Base-by-base conservation (phyloP, 2,329 filamentous ascomycete species). In the Fusarium odoratissimum region DNA sequence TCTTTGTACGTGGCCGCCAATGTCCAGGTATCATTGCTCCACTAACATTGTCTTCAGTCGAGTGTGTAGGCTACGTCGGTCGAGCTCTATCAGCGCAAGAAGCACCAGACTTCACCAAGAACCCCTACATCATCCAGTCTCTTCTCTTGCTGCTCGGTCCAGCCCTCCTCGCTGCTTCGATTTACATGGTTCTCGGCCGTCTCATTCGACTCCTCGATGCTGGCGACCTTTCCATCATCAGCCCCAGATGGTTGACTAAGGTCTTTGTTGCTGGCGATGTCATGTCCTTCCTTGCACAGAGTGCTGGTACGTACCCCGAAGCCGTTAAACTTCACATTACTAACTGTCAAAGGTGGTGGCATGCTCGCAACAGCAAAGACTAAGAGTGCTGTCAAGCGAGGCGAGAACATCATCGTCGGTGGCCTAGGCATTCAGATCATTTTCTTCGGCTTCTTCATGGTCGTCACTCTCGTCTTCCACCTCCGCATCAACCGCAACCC, bases 361-460 rank as follows among this genome's bases (percentile, higher is more conserved):
- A 69, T 79, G 70, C 66, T 79, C 12, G 75, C 76, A 6, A 68
- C 51, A 14, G 75, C 77, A 16, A 78, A 77, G 41, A 55, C 69
- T 44, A 75, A 83, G 28, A 57, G 64, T 12, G 55, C 38, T 14
- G 75, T 79, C n/a, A 76, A 78, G 63, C 75, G 73, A 6, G 86
- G 85, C 30, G 80, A 86, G 62, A 82, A 85, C 17, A 79, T 90
- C 48, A 85, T 90, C 9, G 78, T 90, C 12, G 85, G 75, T 6
- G 89, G 89, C 4, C 79, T 91, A 3, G 78, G 85, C 17, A 79
- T 90, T 9, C 89, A 91, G 74, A 83, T 91, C 23, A 46, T 88
- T 23, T 84, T 87, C 65, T 90, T 91, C 59, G 82, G 82, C 2
- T 80, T 89, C 60, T 91, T 91, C 73, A 80, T 89, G 40, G 52